Conservation (phyloP, 257 asterid species). For the Penstemon eatonii region DNA sequence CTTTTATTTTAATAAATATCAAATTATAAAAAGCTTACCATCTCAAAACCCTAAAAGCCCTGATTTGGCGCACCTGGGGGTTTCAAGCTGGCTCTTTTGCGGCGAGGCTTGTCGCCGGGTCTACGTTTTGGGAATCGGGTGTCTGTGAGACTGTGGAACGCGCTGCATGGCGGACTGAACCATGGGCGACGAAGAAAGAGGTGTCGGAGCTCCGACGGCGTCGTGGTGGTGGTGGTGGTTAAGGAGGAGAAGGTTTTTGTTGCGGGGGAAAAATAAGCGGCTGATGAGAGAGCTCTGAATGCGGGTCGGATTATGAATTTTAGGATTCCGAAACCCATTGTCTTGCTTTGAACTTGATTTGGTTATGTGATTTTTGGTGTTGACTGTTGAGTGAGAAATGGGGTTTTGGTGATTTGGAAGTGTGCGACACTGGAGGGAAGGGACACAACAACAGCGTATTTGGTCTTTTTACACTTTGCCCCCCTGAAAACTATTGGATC, state of each 20-base stretch:
- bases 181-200: constrained; percentile 38
- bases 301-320: constrained; percentile 62
- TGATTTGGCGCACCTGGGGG: constrained; percentile 53
- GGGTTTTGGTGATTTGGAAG: constrained; percentile 15
- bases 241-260: constrained; percentile 32
- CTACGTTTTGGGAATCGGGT: constrained; percentile 69
- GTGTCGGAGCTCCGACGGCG: constrained; percentile 44
- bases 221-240: constrained; percentile 16
- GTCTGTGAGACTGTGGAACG: constrained; percentile 72
- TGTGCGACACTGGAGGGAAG: too few species aligned
- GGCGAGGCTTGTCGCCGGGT: constrained; percentile 59
- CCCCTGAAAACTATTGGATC: too few species aligned
- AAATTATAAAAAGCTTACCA: too few species aligned
- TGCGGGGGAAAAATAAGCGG: constrained; percentile 5
- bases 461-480: too few species aligned
- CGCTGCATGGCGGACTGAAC: constrained; percentile 44
- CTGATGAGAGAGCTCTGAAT: constrained; percentile 43
- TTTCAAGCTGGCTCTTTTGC: constrained; percentile 61
- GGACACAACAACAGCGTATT: too few species aligned
- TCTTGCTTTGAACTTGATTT: constrained; percentile 2
- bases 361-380: not conserved
- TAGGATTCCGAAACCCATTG: constrained; percentile 63
- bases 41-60: constrained; percentile 19
- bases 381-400: constrained; percentile 11
- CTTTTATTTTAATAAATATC: too few species aligned